Conservation (phyloP, 2,329 filamentous ascomycete genomes). For the Dryadomyces quercus-mongolicae region DNA sequence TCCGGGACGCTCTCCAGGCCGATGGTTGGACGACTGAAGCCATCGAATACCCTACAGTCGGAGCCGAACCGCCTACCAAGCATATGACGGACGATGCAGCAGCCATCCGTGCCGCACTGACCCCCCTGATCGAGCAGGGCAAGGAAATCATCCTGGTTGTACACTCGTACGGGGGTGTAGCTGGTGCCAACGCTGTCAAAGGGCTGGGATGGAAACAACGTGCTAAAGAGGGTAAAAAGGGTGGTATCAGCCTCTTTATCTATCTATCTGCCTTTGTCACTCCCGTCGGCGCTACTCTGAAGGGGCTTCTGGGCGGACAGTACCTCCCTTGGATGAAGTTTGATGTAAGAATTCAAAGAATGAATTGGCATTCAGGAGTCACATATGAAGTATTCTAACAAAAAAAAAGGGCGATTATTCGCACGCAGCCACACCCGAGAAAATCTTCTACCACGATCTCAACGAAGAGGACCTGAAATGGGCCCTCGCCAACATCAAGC, state of each 20-base stretch:
- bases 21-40: constrained; percentile 18
- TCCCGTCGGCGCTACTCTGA: constrained; percentile 12
- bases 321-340: constrained; percentile 15
- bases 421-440: background rate
- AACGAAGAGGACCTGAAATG: background rate
- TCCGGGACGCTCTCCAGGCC: constrained; percentile 15
- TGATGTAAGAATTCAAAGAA: background rate
- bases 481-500: background rate
- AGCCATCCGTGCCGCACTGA: background rate
- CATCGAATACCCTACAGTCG: constrained; percentile 19
- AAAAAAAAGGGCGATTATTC: background rate
- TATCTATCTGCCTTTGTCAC: constrained; percentile 18
- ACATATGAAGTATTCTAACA: no score
- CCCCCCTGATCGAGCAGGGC: background rate
- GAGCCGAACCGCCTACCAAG: constrained; percentile 16
- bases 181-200: constrained; percentile 17
- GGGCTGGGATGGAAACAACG: constrained; percentile 19
- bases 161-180: constrained; percentile 11
- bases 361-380: no score
- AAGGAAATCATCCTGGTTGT: background rate
- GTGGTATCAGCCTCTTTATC: constrained; percentile 20
- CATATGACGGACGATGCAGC: constrained; percentile 15
- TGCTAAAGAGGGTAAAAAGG: constrained; percentile 18
- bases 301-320: constrained; percentile 13
- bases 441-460: constrained; percentile 3